phyloP scores from a whole-genome alignment of 164 flowering plant species.

The Protea cynaroides region DNA sequence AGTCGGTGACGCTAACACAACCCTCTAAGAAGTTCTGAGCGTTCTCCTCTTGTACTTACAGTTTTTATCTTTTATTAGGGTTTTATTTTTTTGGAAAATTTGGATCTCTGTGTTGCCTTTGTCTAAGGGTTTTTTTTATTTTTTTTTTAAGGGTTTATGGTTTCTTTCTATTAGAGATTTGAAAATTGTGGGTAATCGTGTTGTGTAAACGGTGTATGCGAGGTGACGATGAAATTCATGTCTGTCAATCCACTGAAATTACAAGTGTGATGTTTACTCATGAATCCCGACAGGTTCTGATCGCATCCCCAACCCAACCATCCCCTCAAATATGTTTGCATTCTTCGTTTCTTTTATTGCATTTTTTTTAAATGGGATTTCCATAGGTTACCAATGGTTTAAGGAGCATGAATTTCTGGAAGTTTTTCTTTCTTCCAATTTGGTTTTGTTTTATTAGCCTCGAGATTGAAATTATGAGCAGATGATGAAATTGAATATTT shows the following conservation, averaged over 20 bases:
- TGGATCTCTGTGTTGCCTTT: background rate
- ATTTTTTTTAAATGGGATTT: too few species aligned
- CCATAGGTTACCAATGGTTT: too few species aligned
- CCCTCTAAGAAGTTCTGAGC: conserved; percentile 75
- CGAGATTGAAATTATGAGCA: too few species aligned
- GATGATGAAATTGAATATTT: too few species aligned
- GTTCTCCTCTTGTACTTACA: background rate
- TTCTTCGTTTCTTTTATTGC: too few species aligned
- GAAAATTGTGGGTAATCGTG: background rate
- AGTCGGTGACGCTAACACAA: conserved; percentile 38
- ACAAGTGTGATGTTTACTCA: conserved; percentile 38
- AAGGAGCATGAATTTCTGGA: too few species aligned
- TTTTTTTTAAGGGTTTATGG: background rate
- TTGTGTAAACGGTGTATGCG: conserved; percentile 31
- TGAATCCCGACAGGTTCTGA: conserved; percentile 88
- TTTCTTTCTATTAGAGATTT: background rate
- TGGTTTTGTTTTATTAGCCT: too few species aligned
- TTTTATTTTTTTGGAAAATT: too few species aligned
- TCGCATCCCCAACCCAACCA: conserved; percentile 21
- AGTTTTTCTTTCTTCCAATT: background rate
- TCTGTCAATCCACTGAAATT: conserved; percentile 70
- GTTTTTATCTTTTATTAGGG: background rate
- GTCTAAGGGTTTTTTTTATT: background rate
- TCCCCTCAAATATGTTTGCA: too few species aligned
- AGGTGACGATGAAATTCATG: conserved; percentile 69